phyloP scores from a whole-genome alignment of 2,329 filamentous ascomycete genomes.

The Exophiala oligosperma region DNA sequence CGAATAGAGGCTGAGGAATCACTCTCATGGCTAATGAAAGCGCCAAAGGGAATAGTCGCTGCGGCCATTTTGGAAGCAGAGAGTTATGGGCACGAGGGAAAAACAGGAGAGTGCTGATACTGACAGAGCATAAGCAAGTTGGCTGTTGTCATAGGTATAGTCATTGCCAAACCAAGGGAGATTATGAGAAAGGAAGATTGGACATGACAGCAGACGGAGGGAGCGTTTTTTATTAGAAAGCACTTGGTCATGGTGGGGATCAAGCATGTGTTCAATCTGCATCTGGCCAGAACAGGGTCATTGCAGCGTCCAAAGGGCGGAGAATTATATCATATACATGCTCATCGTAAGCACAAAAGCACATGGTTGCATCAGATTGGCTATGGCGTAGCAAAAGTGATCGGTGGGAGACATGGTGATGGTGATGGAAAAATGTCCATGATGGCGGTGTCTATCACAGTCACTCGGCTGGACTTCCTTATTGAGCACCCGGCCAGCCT shows the following conservation, averaged over 20 bases:
- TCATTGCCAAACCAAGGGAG: no score
- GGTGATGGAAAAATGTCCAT: no score
- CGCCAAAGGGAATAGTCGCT: constrained; percentile 33
- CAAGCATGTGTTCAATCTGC: no score
- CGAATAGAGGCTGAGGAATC: constrained; percentile 31
- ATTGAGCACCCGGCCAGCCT: background rate
- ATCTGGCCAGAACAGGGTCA: background rate
- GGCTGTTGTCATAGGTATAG: no score
- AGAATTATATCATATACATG: no score
- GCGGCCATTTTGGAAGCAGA: constrained; percentile 36
- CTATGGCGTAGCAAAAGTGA: background rate
- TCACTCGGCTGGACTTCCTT: background rate
- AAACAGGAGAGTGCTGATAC: background rate
- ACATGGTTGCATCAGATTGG: background rate
- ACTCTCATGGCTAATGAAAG: constrained; percentile 46
- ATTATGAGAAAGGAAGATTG: no score
- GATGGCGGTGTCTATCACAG: no score
- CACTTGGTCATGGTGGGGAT: no score
- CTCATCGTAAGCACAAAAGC: background rate
- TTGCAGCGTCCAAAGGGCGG: no score
- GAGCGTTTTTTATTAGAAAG: no score
- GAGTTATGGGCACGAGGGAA: background rate
- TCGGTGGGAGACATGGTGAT: background rate
- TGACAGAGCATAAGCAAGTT: no score
- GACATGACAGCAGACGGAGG: no score